These are phyloP conservation scores for Epicoccum sorghinum DNA, from an alignment of 2,329 filamentous ascomycete species.

Conservation along the genomic window DNA sequence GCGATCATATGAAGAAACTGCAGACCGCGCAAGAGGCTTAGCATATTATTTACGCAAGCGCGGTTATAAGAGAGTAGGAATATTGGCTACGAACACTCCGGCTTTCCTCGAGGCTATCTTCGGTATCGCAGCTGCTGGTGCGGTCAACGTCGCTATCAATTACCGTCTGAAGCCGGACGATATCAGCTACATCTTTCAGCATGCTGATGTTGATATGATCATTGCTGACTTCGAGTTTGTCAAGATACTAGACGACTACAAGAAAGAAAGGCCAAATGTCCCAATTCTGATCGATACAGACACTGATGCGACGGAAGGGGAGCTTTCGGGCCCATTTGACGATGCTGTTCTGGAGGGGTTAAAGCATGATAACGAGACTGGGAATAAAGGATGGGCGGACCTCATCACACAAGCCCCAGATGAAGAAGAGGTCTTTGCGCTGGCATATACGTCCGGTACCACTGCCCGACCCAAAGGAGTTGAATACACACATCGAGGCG, in stretches of 20 bases:
- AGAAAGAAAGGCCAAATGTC: conserved; percentile 64
- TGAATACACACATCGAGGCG: conserved; percentile 85
- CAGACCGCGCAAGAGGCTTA: conserved; percentile 84
- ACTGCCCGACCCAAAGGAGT: conserved; percentile 93
- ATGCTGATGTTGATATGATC: conserved; percentile 84
- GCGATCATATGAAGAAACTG: conserved; percentile 79
- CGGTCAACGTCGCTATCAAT: conserved; percentile 75
- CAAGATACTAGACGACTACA: conserved; percentile 71
- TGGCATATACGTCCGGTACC: conserved; percentile 94
- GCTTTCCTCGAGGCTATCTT: conserved; percentile 92
- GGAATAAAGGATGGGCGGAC: conserved; percentile 75
- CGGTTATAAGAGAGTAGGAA: conserved; percentile 76
- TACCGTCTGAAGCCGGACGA: conserved; percentile 82
- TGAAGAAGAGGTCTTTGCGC: conserved; percentile 82
- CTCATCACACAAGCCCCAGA: conserved; percentile 72
- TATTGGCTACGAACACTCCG: conserved; percentile 90
- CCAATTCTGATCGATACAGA: conserved; percentile 83
- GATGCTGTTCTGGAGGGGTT: conserved; percentile 82
- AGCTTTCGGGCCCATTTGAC: conserved; percentile 80
- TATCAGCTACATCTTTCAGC: conserved; percentile 87
- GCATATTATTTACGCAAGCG: conserved; percentile 85
- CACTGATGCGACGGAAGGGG: conserved; percentile 76
- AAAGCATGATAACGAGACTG: conserved; percentile 69
- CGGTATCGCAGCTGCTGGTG: conserved; percentile 81
- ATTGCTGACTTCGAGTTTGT: conserved; percentile 85